Percentiles rank a stretch among this genome's conserved stretches.
Evolutionary conservation across 805 yeast species (phyloP).

Genomic region (Ogataea ganodermae): DNA sequence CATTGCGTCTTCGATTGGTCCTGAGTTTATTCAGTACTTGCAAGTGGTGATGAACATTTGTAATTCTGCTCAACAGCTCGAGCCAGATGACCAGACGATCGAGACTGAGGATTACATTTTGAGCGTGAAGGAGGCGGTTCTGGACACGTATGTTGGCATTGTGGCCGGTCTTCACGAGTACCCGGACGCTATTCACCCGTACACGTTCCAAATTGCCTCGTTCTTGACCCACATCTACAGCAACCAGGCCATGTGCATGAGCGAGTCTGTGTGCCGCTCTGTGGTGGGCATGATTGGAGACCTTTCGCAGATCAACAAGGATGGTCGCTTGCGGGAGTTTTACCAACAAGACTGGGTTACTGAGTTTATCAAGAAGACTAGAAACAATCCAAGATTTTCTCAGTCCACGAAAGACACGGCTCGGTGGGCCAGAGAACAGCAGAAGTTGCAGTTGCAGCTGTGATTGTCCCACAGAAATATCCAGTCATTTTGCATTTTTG

Average conservation of each 20-base stretch:
- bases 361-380: constrained; percentile 71
- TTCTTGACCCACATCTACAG: constrained; percentile 61
- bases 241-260: constrained; percentile 60
- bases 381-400: constrained; percentile 60
- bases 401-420: constrained; percentile 86
- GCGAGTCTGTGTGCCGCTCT: constrained; percentile 75
- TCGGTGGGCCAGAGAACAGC: constrained; percentile 94
- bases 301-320: constrained; percentile 81
- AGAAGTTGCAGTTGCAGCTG: constrained; percentile 38
- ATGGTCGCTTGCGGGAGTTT: constrained; percentile 67
- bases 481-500: constrained; percentile 6
- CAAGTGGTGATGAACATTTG: constrained; percentile 80
- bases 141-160: constrained; percentile 94
- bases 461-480: neutral
- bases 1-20: constrained; percentile 85
- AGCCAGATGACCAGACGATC: constrained; percentile 64
- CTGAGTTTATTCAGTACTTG: constrained; percentile 72
- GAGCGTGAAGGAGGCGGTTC: constrained; percentile 78
- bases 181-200: constrained; percentile 66
- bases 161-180: constrained; percentile 81
- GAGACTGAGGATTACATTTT: constrained; percentile 79
- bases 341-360: constrained; percentile 79
- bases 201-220: constrained; percentile 67
- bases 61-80: constrained; percentile 59
- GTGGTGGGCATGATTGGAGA: constrained; percentile 93